These are phyloP conservation scores for Bryoglossum gracile DNA, from an alignment of 495 filamentous ascomycete genomes.

Conservation along the genomic window DNA sequence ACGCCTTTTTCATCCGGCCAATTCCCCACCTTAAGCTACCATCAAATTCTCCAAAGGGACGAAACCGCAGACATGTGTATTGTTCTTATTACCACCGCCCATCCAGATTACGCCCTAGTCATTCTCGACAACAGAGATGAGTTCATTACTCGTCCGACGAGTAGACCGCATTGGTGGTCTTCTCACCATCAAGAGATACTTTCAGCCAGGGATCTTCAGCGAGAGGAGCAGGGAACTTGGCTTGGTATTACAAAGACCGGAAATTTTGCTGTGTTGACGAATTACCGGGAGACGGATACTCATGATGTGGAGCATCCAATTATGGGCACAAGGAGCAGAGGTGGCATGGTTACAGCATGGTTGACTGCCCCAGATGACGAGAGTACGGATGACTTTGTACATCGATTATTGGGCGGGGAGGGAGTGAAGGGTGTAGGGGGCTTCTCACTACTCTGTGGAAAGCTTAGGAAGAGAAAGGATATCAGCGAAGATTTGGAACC, in stretches of 20 bases:
- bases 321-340: constrained; percentile 60
- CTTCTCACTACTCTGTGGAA: constrained; percentile 86
- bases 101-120: constrained; percentile 85
- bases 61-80: constrained; percentile 68
- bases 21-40: too few relatives aligned
- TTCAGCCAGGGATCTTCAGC: constrained; percentile 43
- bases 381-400: constrained; percentile 57
- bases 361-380: constrained; percentile 46
- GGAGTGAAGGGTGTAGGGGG: constrained; percentile 73
- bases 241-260: constrained; percentile 81
- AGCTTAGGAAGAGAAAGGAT: constrained; percentile 44
- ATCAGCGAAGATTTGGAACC: constrained; percentile 46
- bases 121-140: constrained; percentile 93
- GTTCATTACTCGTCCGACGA: constrained; percentile 84
- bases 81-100: constrained; percentile 77
- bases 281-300: constrained; percentile 74
- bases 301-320: constrained; percentile 44
- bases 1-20: too few relatives aligned
- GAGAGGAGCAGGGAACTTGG: constrained; percentile 73
- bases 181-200: constrained; percentile 37
- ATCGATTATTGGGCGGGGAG: constrained; percentile 57
- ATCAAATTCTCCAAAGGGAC: not conserved
- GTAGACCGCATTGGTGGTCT: constrained; percentile 75
- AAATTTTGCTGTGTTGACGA: constrained; percentile 85
- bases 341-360: constrained; percentile 82